phyloP scores from a whole-genome alignment of 768 basidiomycete species.

The Pleurotus giganteus region DNA sequence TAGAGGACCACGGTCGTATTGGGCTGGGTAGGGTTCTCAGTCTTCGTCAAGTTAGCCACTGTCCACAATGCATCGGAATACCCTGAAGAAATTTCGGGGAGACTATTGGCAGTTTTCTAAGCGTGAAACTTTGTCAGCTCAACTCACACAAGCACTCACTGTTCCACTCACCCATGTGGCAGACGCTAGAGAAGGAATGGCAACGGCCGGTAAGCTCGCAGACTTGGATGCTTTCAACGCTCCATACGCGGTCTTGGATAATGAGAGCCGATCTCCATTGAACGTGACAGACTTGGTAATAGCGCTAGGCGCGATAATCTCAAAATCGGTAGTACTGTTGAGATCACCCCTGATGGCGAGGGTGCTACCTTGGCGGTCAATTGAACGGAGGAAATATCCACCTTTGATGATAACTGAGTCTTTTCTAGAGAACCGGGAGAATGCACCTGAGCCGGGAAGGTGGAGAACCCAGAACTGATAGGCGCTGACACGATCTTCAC shows the following conservation, averaged over 20 bases:
- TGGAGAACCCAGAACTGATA: slow-evolving; percentile 53
- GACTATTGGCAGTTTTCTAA: slow-evolving; percentile 40
- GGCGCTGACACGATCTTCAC: slow-evolving; percentile 42
- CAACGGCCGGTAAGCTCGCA: slow-evolving; percentile 30
- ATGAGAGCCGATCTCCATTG: slow-evolving; percentile 33
- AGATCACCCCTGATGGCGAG: slow-evolving; percentile 44
- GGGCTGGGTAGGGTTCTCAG: slow-evolving; percentile 36
- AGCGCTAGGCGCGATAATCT: slow-evolving; percentile 44
- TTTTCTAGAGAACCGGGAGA: slow-evolving; percentile 34
- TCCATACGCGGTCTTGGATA: slow-evolving; percentile 39
- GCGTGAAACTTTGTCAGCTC: background rate
- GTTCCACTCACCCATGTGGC: slow-evolving; percentile 32
- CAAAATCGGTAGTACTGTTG: slow-evolving; percentile 40
- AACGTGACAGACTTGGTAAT: slow-evolving; percentile 39
- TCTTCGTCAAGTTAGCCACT: slow-evolving; percentile 36
- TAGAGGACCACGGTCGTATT: slow-evolving; percentile 42
- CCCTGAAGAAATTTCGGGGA: slow-evolving; percentile 36
- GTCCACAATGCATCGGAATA: slow-evolving; percentile 46
- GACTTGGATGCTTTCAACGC: slow-evolving; percentile 32
- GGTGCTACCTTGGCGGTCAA: slow-evolving; percentile 29
- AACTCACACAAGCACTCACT: background rate
- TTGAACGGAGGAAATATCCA: slow-evolving; percentile 45
- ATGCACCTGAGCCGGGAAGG: slow-evolving; percentile 34
- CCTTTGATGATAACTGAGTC: slow-evolving; percentile 47
- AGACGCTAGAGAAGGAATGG: slow-evolving; percentile 31